These are phyloP conservation scores for Bocquillonia castaneifolia DNA, from an alignment of 441 rosid genomes.

Conservation along the genomic window DNA sequence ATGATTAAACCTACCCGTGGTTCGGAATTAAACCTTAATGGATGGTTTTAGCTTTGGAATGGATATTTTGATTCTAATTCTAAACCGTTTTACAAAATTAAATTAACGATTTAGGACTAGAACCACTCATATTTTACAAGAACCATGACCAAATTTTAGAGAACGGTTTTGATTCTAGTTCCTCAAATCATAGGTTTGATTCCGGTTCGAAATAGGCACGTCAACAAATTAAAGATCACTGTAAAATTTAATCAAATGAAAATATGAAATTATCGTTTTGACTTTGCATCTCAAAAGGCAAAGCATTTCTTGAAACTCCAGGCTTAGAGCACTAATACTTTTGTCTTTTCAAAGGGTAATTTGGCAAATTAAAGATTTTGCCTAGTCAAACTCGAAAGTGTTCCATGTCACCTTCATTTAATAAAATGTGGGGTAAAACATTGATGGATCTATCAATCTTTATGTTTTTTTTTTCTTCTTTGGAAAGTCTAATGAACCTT, in stretches of 20 bases:
- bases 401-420: neutral
- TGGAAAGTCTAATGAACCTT: neutral
- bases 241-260: too few relatives aligned
- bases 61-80: too few relatives aligned
- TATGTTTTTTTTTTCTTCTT: neutral
- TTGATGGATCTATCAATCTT: neutral
- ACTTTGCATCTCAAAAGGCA: neutral
- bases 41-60: too few relatives aligned
- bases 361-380: constrained; percentile 6
- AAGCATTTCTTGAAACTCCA: neutral
- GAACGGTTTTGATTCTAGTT: too few relatives aligned
- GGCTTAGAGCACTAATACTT: neutral
- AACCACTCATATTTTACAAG: too few relatives aligned
- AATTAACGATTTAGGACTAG: too few relatives aligned
- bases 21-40: too few relatives aligned
- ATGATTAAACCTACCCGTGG: too few relatives aligned
- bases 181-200: neutral
- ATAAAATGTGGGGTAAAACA: neutral
- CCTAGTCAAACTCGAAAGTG: neutral
- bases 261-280: neutral
- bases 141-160: too few relatives aligned
- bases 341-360: neutral
- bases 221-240: too few relatives aligned
- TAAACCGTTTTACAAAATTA: too few relatives aligned
- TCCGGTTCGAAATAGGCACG: neutral